Conservation (phyloP, 306 rosid species). For the Inga laurina region DNA sequence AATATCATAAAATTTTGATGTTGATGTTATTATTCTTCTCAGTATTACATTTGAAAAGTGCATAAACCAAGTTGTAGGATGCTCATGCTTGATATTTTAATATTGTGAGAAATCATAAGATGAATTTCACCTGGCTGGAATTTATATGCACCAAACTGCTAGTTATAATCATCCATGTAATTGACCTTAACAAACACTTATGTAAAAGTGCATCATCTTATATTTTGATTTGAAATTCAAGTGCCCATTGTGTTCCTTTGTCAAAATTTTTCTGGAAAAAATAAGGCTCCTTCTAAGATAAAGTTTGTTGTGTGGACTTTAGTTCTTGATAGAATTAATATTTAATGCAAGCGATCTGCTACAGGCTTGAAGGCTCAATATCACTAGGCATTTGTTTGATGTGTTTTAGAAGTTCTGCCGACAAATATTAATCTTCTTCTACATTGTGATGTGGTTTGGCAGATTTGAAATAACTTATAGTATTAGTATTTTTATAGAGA, state of each 20-base stretch:
- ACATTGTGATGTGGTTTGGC: background rate
- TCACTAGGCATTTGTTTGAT: background rate
- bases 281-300: background rate
- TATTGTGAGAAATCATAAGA: background rate
- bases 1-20: conserved; percentile 31
- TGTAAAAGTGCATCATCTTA: background rate
- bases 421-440: background rate
- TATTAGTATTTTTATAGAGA: background rate
- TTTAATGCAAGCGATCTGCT: background rate
- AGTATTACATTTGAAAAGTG: background rate
- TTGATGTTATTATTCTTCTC: conserved; percentile 19
- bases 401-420: background rate
- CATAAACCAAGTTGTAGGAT: background rate
- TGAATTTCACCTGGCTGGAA: background rate
- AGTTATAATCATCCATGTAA: background rate
- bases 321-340: background rate
- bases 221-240: background rate
- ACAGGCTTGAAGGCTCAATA: background rate
- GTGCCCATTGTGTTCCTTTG: background rate
- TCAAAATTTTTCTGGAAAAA: background rate
- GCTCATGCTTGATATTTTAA: background rate
- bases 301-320: background rate
- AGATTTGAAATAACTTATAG: background rate
- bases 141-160: background rate
- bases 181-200: background rate